A percentile compares a stretch with the other conserved stretches of the same genome.
phyloP scores from a whole-genome alignment of 2,329 filamentous ascomycete genomes.

The Phoma sp. region DNA sequence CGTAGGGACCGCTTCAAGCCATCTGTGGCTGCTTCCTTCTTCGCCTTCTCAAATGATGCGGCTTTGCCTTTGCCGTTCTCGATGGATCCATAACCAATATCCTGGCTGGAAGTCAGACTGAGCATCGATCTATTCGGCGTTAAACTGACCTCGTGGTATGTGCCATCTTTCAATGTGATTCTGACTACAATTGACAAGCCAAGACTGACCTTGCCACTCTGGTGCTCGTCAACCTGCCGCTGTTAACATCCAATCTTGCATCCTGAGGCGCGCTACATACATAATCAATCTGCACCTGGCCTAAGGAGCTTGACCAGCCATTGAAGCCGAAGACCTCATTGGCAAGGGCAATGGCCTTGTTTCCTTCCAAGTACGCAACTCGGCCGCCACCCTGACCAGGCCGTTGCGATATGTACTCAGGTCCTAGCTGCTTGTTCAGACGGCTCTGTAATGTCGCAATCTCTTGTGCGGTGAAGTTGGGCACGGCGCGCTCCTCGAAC shows the following conservation, averaged over 20 bases:
- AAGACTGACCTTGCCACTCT: conserved; percentile 78
- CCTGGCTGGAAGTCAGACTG: conserved; percentile 52
- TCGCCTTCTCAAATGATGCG: conserved; percentile 95
- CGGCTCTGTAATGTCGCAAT: conserved; percentile 86
- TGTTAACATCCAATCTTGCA: conserved; percentile 21
- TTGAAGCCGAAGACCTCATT: conserved; percentile 98
- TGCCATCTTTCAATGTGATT: conserved; percentile 88
- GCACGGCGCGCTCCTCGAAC: conserved; percentile 78
- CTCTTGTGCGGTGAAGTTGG: conserved; percentile 85
- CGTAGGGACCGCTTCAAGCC: conserved; percentile 86
- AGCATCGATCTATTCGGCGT: neutral
- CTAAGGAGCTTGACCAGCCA: conserved; percentile 95
- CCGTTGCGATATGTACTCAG: conserved; percentile 91
- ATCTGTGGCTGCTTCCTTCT: conserved; percentile 97
- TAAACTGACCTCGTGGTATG: conserved; percentile 77
- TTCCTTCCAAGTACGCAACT: conserved; percentile 92
- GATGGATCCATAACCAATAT: conserved; percentile 94
- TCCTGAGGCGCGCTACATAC: conserved; percentile 51
- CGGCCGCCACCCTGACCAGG: conserved; percentile 82
- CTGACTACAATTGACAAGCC: conserved; percentile 90
- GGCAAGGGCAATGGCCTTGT: conserved; percentile 93
- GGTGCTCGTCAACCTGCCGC: conserved; percentile 75
- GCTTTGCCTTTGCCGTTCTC: conserved; percentile 97
- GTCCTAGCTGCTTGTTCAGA: conserved; percentile 90
- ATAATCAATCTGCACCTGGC: conserved; percentile 93